Base-by-base conservation (phyloP, 768 basidiomycete genomes). In the Boletellus emodensis region DNA sequence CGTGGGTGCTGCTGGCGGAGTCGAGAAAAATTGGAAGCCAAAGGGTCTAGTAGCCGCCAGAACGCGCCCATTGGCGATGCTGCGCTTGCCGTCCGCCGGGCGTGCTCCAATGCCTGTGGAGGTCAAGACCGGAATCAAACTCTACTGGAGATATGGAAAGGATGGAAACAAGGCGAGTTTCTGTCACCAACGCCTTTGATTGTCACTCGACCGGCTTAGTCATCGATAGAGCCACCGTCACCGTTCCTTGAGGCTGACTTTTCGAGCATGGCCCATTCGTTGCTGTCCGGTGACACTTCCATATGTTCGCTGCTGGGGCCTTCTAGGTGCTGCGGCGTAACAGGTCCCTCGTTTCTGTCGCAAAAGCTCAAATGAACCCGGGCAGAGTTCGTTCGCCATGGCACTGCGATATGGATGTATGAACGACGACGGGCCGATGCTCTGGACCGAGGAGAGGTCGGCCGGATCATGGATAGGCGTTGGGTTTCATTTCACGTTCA, bases 171-270 rank as follows among this genome's bases (percentile, higher is more conserved):
- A 20, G 34, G 24, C 24, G 24, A 24, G 24, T 3, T 24, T 6
- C 6, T 3, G 3, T 17, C 4, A 10, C 34, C 22, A 26, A 45
- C 20, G 22, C 33, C 7, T 6, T n/a, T 40, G 36, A n/a, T n/a
- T n/a, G n/a, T n/a, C n/a, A n/a, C n/a, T n/a, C n/a, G 9, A 13
- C 5, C 30, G 22, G 48, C 62, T 63, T 62, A 65, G 62, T 65
- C 62, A 63, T 48, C 35, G 0, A 17, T 26, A 34, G 17, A 45
- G 36, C 6, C 40, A 43, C 13, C n/a, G 32, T 28, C 40, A 44
- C 20, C 44, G 14, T 20, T 26, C 53, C 28, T 61, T 54, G 32
- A 59, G 12, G 26, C 7, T 53, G 48, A 61, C 61, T 50, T 64
- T 61, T 49, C n/a, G 20, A 54, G 59, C n/a, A 40, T 11, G 4